Base-by-base conservation (phyloP, 1,139 yeast genomes). In the Lodderomyces elongisporus region DNA sequence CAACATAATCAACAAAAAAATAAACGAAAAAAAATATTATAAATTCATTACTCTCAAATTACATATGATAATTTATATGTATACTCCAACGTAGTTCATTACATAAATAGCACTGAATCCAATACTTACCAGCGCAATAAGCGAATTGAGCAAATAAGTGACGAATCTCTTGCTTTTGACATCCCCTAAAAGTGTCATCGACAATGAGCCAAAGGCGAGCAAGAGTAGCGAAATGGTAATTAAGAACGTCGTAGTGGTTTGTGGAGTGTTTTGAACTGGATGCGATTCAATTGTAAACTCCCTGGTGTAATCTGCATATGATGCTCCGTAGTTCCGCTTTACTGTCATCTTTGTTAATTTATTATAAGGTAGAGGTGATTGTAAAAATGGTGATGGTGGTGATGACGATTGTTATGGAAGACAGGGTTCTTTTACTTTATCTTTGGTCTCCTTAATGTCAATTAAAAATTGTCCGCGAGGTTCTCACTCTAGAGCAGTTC, bases 1-100 rank as follows among this genome's bases (percentile, higher is more conserved):
- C n/a, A n/a, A n/a, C n/a, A n/a, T n/a, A n/a, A n/a, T n/a, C n/a
- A n/a, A n/a, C n/a, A n/a, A n/a, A n/a, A n/a, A n/a, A n/a, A n/a
- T n/a, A n/a, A n/a, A n/a, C n/a, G n/a, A n/a, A n/a, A n/a, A n/a
- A n/a, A n/a, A n/a, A n/a, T n/a, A n/a, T n/a, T n/a, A n/a, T n/a
- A n/a, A n/a, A n/a, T n/a, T n/a, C n/a, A n/a, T n/a, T n/a, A n/a
- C n/a, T n/a, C n/a, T n/a, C n/a, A n/a, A n/a, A n/a, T n/a, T n/a
- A n/a, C n/a, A n/a, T n/a, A n/a, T n/a, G n/a, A n/a, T n/a, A n/a
- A 10, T 20, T 28, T 47, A 67, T 35, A 66, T 58, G 43, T 66
- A 66, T 4, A 68, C 74, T 18, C 74, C 74, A 29, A 66, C 68
- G 41, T 54, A 62, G 48, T 67, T 68, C 36, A 70, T 56, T 17